Percentiles rank a stretch among this genome's conserved stretches.
phyloP scores from a whole-genome alignment of 768 basidiomycete genomes.

The Terana coerulea region DNA sequence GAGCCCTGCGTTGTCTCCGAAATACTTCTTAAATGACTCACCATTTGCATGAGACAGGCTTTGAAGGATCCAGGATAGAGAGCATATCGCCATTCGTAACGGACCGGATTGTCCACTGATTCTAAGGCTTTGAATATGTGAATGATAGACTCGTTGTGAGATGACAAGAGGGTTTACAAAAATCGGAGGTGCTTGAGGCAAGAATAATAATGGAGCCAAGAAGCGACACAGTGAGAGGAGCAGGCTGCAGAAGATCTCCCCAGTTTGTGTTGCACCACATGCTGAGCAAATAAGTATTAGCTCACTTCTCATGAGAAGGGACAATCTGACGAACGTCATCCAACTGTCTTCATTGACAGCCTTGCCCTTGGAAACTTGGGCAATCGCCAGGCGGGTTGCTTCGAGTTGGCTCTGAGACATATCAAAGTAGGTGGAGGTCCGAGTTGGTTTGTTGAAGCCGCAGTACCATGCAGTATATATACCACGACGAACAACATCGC shows the following conservation, averaged over 20 bases:
- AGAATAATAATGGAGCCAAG: slow-evolving; percentile 9
- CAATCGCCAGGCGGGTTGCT: neutral
- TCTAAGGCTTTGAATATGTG: neutral
- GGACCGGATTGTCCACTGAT: neutral
- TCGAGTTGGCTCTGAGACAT: no score
- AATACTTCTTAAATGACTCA: neutral
- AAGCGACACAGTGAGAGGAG: slow-evolving; percentile 9
- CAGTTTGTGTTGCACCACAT: slow-evolving; percentile 17
- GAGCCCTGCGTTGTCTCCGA: neutral
- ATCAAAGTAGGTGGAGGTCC: no score
- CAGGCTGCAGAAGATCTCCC: slow-evolving; percentile 14
- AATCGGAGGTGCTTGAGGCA: slow-evolving; percentile 9
- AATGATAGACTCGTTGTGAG: neutral
- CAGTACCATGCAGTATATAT: no score
- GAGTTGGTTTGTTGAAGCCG: no score
- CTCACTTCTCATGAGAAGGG: neutral
- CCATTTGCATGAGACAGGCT: slow-evolving; percentile 11
- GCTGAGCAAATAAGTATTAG: neutral
- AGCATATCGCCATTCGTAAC: slow-evolving; percentile 7
- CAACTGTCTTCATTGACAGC: neutral
- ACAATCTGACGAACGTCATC: neutral
- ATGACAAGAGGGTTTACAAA: neutral
- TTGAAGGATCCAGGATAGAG: slow-evolving; percentile 13
- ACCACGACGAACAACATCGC: no score
- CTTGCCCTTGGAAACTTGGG: neutral